Percentiles rank a stretch among this genome's conserved stretches.
phyloP scores from a whole-genome alignment of 1,139 yeast species.

The Geotrichum phurueaensis region DNA sequence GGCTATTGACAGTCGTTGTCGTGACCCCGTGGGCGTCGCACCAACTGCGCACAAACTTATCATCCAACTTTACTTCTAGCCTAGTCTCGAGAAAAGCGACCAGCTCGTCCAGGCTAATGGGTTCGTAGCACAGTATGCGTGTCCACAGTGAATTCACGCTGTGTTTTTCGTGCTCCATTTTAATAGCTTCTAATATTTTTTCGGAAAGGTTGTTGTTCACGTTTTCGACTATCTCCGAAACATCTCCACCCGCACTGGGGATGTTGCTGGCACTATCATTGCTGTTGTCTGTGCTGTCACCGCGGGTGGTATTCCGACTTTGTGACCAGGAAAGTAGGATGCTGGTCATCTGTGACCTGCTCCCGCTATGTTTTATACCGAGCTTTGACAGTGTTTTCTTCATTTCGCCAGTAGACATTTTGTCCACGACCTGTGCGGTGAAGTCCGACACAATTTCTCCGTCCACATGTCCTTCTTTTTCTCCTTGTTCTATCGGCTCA shows the following conservation, averaged over 20 bases:
- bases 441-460: not conserved
- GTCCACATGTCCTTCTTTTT: not conserved
- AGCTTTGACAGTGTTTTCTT: not conserved
- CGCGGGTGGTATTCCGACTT: not conserved
- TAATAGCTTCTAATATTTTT: not conserved
- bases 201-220: not conserved
- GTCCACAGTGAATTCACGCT: slow-evolving; percentile 19
- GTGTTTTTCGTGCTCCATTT: not conserved
- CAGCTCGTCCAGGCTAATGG: slow-evolving; percentile 20
- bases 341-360: slow-evolving; percentile 6
- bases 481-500: not conserved
- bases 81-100: slow-evolving; percentile 17
- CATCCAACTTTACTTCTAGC: slow-evolving; percentile 19
- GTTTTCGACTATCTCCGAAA: not conserved
- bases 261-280: not conserved
- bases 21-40: slow-evolving; percentile 24
- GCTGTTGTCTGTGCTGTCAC: too few relatives aligned
- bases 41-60: slow-evolving; percentile 22
- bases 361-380: slow-evolving; percentile 8
- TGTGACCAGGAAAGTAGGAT: not conserved
- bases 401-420: slow-evolving; percentile 9
- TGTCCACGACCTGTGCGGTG: not conserved
- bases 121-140: slow-evolving; percentile 22
- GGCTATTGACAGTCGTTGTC: slow-evolving; percentile 13
- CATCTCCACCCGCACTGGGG: not conserved